phyloP scores from a whole-genome alignment of 495 filamentous ascomycete genomes.

The Neurospora sp. region DNA sequence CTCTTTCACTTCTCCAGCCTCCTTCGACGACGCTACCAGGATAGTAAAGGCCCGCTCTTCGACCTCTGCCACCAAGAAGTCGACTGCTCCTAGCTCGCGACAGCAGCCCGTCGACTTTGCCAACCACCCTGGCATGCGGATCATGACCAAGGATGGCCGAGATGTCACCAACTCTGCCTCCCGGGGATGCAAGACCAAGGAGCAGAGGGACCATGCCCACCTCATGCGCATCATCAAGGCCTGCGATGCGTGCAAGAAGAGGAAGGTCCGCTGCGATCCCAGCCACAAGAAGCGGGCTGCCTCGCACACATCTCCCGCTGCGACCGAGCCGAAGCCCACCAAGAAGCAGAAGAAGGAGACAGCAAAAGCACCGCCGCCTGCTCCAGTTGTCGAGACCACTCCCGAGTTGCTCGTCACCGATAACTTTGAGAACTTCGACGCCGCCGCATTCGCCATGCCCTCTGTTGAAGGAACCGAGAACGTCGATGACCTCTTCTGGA shows the following conservation, averaged over 20 bases:
- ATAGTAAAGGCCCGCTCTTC: constrained; percentile 5
- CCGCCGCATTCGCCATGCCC: constrained; percentile 7
- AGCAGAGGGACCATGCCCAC: constrained; percentile 49
- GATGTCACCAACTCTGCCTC: constrained; percentile 48
- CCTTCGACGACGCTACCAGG: constrained; percentile 6
- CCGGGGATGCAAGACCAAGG: constrained; percentile 49
- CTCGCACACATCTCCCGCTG: constrained; percentile 21
- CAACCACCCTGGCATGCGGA: constrained; percentile 46
- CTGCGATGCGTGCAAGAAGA: constrained; percentile 43
- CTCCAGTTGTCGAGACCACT: constrained; percentile 2
- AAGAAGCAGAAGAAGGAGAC: constrained; percentile 29
- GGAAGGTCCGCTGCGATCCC: constrained; percentile 46
- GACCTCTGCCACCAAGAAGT: constrained; percentile 16
- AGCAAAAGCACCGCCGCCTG: constrained; percentile 13
- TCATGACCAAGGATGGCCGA: constrained; percentile 45
- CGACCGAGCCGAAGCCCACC: constrained; percentile 21
- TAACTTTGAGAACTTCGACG: constrained; percentile 10
- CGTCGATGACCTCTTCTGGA: constrained; percentile 21
- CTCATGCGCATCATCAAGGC: constrained; percentile 51
- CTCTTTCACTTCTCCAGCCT: constrained; percentile 11
- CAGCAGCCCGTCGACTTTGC: constrained; percentile 28
- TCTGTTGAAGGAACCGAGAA: constrained; percentile 7
- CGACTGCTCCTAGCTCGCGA: constrained; percentile 14
- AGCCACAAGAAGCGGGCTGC: constrained; percentile 36
- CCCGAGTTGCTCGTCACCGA: constrained; percentile 6